Conservation (phyloP, 768 basidiomycete genomes). For the Tephrocybe rancida region DNA sequence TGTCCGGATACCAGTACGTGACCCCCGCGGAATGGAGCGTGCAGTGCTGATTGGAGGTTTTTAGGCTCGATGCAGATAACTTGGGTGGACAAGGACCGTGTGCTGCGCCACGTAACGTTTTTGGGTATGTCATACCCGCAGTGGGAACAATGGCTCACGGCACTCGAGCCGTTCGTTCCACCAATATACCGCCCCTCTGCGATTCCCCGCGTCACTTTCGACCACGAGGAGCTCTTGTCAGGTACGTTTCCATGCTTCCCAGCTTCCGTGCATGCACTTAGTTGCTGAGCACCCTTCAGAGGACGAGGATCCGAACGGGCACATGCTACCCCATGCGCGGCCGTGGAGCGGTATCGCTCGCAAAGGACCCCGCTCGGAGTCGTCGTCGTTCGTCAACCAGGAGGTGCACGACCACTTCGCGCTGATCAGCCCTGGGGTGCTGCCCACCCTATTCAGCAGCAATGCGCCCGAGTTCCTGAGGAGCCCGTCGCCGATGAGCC, state of each 20-base stretch:
- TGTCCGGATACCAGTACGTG: slow-evolving; percentile 31
- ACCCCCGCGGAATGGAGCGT: background rate
- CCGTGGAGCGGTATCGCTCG: slow-evolving; percentile 43
- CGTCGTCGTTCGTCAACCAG: slow-evolving; percentile 34
- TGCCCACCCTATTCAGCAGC: slow-evolving; percentile 34
- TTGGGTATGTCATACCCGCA: slow-evolving; percentile 23
- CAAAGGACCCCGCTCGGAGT: slow-evolving; percentile 38
- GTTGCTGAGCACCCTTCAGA: slow-evolving; percentile 8
- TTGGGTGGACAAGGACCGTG: slow-evolving; percentile 27
- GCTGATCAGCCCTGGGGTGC: slow-evolving; percentile 36
- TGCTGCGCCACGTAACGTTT: slow-evolving; percentile 20
- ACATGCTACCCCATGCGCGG: slow-evolving; percentile 25
- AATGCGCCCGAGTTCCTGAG: slow-evolving; percentile 2
- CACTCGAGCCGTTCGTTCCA: slow-evolving; percentile 29
- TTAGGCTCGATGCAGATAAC: slow-evolving; percentile 33
- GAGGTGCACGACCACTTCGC: slow-evolving; percentile 25
- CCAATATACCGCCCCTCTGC: slow-evolving; percentile 23
- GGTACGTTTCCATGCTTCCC: slow-evolving; percentile 9
- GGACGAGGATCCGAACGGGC: slow-evolving; percentile 23
- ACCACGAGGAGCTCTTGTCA: slow-evolving; percentile 19
- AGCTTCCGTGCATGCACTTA: background rate
- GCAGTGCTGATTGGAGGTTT: background rate
- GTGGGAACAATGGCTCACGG: slow-evolving; percentile 30
- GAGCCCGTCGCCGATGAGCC: slow-evolving; percentile 14
- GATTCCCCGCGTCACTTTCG: slow-evolving; percentile 14